Evolutionary conservation across 176 grass and related monocot species (phyloP), one percentile per base, ranked within the genome.

Genomic region (Themeda triandra): DNA sequence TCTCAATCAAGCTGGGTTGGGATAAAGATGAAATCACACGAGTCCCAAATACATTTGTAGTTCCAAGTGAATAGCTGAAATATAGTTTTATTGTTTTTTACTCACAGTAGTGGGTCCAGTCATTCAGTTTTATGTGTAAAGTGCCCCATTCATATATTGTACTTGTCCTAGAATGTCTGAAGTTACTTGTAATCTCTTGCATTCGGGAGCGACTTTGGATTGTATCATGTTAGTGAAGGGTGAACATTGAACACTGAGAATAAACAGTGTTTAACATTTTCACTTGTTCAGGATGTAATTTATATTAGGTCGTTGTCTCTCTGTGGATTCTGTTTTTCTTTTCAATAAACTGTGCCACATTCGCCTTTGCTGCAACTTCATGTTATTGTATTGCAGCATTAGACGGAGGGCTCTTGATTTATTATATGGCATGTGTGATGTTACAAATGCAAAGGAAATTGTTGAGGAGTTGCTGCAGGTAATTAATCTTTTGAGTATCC

Each of bases 401-500:
- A 91, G 96, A 90, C 92, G 93, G 51, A 90, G 96, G 67, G 93
- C 96, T 91, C 96, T 99, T 80, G 96, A 99, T 94, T 86, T 99
- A 70, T 67, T 99, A 32, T 99, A 99, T 87, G 96, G 96, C 56
- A 99, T 99, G 93, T 99, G 96, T 86, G 96, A 99, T 88, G 90
- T 99, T 74, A 96, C 93, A 53, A 99, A 99, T 58, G 96, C 96
- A 4, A 99, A 96, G 84, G 96, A 99, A 91, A 99, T 99, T 83
- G 96, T 99, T 0, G 96, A 99, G 78, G 96, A 99, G 75, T 94
- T 99, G 51, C 89, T 99, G 89, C 93, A 96, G 96, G 96, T 99
- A 94, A 66, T 18, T 68, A 75, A 83, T 80, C 32, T 54, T 81
- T 19, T 82, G 81, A 54, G 19, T 58, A 24, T 19, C 46, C 14